Base-by-base conservation (phyloP, 2,329 filamentous ascomycete genomes). In the Endoconidiophora polonica region DNA sequence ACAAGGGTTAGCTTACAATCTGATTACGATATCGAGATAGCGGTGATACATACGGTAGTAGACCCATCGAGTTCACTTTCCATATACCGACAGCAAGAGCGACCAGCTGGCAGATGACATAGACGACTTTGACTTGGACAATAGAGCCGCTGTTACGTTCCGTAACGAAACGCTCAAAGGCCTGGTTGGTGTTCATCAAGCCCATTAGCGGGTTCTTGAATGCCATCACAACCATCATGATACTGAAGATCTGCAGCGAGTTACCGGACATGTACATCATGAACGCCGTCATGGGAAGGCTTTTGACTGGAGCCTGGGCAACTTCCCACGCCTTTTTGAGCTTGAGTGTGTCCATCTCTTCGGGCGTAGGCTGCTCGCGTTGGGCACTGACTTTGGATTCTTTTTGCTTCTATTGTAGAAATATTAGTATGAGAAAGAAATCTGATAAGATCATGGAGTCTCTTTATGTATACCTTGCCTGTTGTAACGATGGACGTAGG, bases 181-280 rank as follows among this genome's bases (percentile, higher is more conserved):
- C 85, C 60, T 81, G 76, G 61, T 91, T 87, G 44, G 90, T 90
- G 57, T 71, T 77, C 54, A 94, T 67, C 43, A 96, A 69, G 33
- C 88, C 91, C 65, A 86, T 77, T 54, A 98, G 74, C 7, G 91
- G 91, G 57, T 85, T 93, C 72, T 96, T 96, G 74, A 98, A 98
- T 43, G 94, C 81, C 83, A 95, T 96, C 60, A 90, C 88, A 16
- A 96, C 90, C 88, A 96, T 98, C 86, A 96, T 96, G 67, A 98
- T 96, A 66, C 84, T 93, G 71, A 98, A 98, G 57, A 98, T 96
- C 64, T 98, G 91, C 44, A 98, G 77, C 54, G 86, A 87, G 69
- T 96, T 98, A 60, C 91, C 91, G 29, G 90, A 93, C 91, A 98
- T 98, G 74, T 98, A 98, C 87, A 96, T 96, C 81, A 95, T 95